Evolutionary conservation across 495 filamentous ascomycete genomes (phyloP).

Genomic region (Neohortaea acidophila): DNA sequence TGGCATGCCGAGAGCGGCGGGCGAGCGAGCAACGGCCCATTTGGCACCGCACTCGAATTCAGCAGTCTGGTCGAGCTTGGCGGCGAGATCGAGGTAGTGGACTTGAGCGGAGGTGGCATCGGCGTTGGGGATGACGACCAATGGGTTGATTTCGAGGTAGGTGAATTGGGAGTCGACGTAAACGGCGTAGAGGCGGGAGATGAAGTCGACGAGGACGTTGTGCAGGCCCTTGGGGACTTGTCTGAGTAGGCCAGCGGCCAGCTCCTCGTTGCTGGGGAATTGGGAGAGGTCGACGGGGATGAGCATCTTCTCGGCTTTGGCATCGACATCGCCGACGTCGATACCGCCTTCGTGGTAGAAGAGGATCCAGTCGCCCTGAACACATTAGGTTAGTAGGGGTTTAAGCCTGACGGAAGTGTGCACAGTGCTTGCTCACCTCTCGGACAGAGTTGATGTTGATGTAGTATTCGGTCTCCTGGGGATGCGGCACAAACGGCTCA

Average conservation of each 20-base stretch:
- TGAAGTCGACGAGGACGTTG: slow-evolving; percentile 98
- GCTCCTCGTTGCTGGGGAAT: slow-evolving; percentile 91
- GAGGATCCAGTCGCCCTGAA: slow-evolving; percentile 95
- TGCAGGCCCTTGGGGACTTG: slow-evolving; percentile 93
- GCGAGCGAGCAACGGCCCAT: slow-evolving; percentile 88
- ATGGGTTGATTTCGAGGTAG: slow-evolving; percentile 98
- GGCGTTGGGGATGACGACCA: slow-evolving; percentile 93
- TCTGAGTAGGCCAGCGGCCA: slow-evolving; percentile 66
- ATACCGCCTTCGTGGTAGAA: slow-evolving; percentile 99
- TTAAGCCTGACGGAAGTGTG: not conserved
- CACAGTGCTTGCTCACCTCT: slow-evolving; percentile 50
- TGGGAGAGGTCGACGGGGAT: slow-evolving; percentile 89
- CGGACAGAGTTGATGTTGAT: slow-evolving; percentile 91
- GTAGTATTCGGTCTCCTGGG: slow-evolving; percentile 88
- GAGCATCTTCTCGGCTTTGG: slow-evolving; percentile 94
- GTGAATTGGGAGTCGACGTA: slow-evolving; percentile 99
- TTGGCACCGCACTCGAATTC: slow-evolving; percentile 99
- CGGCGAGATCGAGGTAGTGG: slow-evolving; percentile 94
- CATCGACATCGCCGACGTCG: slow-evolving; percentile 97
- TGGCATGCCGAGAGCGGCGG: slow-evolving; percentile 69
- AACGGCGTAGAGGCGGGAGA: slow-evolving; percentile 82
- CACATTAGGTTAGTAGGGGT: slow-evolving; percentile 8
- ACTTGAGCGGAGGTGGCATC: slow-evolving; percentile 84
- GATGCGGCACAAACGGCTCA: slow-evolving; percentile 95
- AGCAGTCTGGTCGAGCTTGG: slow-evolving; percentile 97